phyloP scores from a whole-genome alignment of 2,329 filamentous ascomycete genomes.

The Nemania sp. region DNA sequence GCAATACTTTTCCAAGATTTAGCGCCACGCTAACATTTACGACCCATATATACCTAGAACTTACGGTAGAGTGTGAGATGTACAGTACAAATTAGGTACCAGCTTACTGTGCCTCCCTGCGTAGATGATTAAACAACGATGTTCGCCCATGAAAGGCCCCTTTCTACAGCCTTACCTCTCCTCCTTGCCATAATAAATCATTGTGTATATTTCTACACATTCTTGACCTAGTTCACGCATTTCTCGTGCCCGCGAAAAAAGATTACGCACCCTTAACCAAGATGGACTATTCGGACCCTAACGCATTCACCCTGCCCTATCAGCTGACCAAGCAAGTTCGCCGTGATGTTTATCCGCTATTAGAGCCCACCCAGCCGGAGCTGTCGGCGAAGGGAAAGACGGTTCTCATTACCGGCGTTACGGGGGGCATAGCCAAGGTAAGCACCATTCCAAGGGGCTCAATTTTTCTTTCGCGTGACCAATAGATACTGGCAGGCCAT shows the following conservation, averaged over 20 bases:
- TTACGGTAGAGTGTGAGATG: no score
- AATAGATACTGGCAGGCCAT: conserved; percentile 40
- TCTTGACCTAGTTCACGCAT: neutral
- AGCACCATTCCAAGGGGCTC: conserved; percentile 25
- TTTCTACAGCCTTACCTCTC: no score
- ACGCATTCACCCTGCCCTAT: conserved; percentile 40
- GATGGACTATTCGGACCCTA: conserved; percentile 41
- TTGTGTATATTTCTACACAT: no score
- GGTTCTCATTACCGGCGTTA: conserved; percentile 43
- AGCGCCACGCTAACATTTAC: no score
- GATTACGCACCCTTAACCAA: conserved; percentile 18
- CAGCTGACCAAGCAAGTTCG: conserved; percentile 40
- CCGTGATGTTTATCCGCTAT: conserved; percentile 40
- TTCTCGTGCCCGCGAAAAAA: neutral
- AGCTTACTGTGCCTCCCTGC: no score
- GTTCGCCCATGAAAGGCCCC: no score
- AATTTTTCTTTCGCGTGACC: conserved; percentile 21
- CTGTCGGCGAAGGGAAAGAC: conserved; percentile 42
- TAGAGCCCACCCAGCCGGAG: conserved; percentile 40
- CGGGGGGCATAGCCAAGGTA: conserved; percentile 42
- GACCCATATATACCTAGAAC: no score
- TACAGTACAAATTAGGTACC: no score
- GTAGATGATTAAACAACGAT: no score
- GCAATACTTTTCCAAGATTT: no score
- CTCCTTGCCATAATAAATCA: no score